Base-by-base conservation (phyloP, 2,329 filamentous ascomycete species). In the Alternaria gansuensis region DNA sequence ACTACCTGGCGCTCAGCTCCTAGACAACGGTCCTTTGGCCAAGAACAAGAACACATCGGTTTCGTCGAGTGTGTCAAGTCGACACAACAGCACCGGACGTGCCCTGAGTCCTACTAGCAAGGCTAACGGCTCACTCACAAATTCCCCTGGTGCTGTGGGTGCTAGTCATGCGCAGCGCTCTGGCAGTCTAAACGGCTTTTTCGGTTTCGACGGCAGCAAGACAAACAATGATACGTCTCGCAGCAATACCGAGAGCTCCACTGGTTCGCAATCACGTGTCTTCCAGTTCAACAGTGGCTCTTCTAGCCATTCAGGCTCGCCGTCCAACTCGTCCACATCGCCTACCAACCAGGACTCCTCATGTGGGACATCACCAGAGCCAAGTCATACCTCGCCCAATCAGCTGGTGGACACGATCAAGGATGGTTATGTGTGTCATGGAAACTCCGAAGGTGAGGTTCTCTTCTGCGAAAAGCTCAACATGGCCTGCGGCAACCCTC, bases 331-430 rank as follows among this genome's bases (percentile, higher is more conserved):
- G 11, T 84, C 83, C 11, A 77, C 78, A 33, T 84, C 82, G 33
- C 82, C 83, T 36, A 82, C 77, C 52, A 80, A 79, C 17, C 75
- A 79, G 60, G 83, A 82, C 44, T 85, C 84, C 1, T 85, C 87
- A 11, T 92, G 90, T 70, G 90, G 89, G 26, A 93, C 90, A 0
- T 93, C 91, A 2, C 91, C 91, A 1, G 90, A 93, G 75, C 88
- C 91, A 1, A 87, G 83, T 46, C 89, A 87, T 31, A 89, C 90
- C 68, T 93, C 90, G 14, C 91, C 88, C 2, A 89, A 87, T 1
- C 90, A 90, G 70, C 87, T 86, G 53, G 87, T 89, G 71, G 89
- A 91, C 73, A 69, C 71, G 24, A 73, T 74, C 37, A 62, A 69
- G 49, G 73, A 78, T 63, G 76, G 77, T 51, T 78, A 78, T 72